Evolutionary conservation across 768 basidiomycete genomes (phyloP).

Genomic region (Kwoniella sp.): DNA sequence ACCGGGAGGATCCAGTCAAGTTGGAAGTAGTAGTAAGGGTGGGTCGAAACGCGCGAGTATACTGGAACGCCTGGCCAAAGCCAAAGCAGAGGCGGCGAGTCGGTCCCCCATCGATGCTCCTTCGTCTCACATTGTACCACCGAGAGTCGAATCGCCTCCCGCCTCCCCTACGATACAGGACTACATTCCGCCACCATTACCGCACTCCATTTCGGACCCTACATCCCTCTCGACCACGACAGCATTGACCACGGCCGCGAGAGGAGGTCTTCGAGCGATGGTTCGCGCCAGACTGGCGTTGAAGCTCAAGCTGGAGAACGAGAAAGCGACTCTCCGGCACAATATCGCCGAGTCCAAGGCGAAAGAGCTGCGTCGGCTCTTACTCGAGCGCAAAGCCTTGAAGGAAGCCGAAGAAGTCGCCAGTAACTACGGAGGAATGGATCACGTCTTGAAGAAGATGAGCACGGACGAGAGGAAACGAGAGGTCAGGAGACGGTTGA

Average conservation of each 20-base stretch:
- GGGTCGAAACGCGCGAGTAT: not conserved
- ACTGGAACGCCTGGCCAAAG: slow-evolving; percentile 2
- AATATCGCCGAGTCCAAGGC: slow-evolving; percentile 33
- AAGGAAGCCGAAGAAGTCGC: slow-evolving; percentile 29
- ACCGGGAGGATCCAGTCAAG: too few species aligned
- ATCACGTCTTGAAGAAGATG: slow-evolving; percentile 32
- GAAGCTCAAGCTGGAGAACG: slow-evolving; percentile 34
- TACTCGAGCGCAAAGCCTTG: slow-evolving; percentile 31
- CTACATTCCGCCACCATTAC: slow-evolving; percentile 1
- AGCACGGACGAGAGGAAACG: slow-evolving; percentile 32
- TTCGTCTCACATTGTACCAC: not conserved
- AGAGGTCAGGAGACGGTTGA: slow-evolving; percentile 44
- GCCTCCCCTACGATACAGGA: not conserved
- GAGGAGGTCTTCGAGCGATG: slow-evolving; percentile 28
- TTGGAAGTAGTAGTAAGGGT: too few species aligned
- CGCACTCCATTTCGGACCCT: slow-evolving; percentile 21
- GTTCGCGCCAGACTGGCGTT: slow-evolving; percentile 38
- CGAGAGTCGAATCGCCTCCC: not conserved
- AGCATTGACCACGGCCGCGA: not conserved
- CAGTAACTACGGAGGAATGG: slow-evolving; percentile 22
- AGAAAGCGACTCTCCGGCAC: slow-evolving; percentile 22
- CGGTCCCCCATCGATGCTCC: not conserved
- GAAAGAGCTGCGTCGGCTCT: slow-evolving; percentile 32
- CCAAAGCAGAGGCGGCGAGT: slow-evolving; percentile 4
- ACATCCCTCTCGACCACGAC: not conserved